These are phyloP conservation scores for Gastrolobium villosum DNA, from an alignment of 306 rosid genomes.

Conservation along the genomic window DNA sequence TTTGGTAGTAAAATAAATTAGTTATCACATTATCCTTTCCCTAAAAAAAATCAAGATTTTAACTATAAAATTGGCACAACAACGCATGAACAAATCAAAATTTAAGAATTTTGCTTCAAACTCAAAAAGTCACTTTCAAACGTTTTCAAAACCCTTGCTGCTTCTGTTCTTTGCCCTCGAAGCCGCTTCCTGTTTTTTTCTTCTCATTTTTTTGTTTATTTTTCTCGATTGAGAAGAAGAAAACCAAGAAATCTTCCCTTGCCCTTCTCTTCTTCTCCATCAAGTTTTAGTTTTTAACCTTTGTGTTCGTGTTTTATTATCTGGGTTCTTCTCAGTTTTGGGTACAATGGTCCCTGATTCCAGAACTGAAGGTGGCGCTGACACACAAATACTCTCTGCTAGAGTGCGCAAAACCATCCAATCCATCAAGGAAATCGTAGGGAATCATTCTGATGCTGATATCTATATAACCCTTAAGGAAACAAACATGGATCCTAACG, in stretches of 20 bases:
- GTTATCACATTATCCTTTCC: too few species aligned
- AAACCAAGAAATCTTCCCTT: constrained; percentile 55
- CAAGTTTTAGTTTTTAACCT: constrained; percentile 55
- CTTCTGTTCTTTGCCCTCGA: constrained; percentile 12
- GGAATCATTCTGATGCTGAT: constrained; percentile 89
- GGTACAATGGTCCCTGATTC: constrained; percentile 74
- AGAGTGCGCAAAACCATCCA: constrained; percentile 82
- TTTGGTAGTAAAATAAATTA: too few species aligned
- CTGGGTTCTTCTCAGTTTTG: constrained; percentile 40
- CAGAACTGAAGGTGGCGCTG: constrained; percentile 75
- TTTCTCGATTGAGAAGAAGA: constrained; percentile 53
- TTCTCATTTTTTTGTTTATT: not conserved
- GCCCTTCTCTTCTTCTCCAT: constrained; percentile 2
- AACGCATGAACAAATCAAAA: not conserved
- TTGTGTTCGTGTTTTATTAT: not conserved
- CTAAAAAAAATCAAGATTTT: too few species aligned
- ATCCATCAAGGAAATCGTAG: constrained; percentile 90
- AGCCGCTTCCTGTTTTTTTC: constrained; percentile 37
- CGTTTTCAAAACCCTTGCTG: constrained; percentile 55
- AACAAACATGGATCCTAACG: constrained; percentile 95
- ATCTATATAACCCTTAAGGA: constrained; percentile 90
- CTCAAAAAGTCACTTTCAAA: constrained; percentile 47
- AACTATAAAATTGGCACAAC: too few species aligned
- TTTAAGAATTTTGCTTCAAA: constrained; percentile 26
- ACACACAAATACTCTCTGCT: constrained; percentile 71